These are phyloP conservation scores for Didymella pinodella DNA, from an alignment of 2,329 filamentous ascomycete species.

Conservation along the genomic window DNA sequence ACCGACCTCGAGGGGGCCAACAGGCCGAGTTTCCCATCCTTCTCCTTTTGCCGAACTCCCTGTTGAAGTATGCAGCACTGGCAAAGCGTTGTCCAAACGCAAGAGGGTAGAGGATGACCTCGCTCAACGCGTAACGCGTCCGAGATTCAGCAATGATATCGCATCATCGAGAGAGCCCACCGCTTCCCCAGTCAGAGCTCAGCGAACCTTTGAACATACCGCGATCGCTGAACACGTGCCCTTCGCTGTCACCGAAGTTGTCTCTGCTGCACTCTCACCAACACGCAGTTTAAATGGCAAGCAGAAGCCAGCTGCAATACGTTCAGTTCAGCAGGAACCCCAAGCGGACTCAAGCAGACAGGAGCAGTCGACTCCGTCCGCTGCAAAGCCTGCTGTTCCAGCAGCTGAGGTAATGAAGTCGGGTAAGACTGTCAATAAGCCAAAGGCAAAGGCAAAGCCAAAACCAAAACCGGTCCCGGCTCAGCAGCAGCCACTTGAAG, in stretches of 20 bases:
- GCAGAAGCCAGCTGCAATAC: conserved; percentile 2
- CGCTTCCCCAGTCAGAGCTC: background rate
- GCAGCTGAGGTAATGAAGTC: conserved; percentile 1
- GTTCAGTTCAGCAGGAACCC: background rate
- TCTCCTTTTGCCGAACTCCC: background rate
- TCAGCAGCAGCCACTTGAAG: conserved; percentile 1
- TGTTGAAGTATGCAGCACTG: background rate
- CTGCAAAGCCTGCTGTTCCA: background rate
- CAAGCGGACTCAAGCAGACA: background rate
- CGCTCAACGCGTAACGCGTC: conserved; percentile 14
- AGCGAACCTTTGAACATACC: background rate
- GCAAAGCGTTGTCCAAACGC: background rate
- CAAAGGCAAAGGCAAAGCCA: background rate
- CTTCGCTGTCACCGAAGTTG: background rate
- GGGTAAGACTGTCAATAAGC: background rate
- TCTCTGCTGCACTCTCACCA: background rate
- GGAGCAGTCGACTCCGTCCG: background rate
- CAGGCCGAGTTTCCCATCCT: background rate
- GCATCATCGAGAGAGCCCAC: background rate
- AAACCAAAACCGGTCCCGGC: background rate
- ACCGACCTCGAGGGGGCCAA: background rate
- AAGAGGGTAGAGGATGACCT: conserved; percentile 2
- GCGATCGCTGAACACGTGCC: background rate
- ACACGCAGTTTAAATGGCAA: background rate
- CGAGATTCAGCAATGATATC: conserved; percentile 1